Base-by-base conservation (phyloP, 306 rosid species). In the Ceratonia siliqua region DNA sequence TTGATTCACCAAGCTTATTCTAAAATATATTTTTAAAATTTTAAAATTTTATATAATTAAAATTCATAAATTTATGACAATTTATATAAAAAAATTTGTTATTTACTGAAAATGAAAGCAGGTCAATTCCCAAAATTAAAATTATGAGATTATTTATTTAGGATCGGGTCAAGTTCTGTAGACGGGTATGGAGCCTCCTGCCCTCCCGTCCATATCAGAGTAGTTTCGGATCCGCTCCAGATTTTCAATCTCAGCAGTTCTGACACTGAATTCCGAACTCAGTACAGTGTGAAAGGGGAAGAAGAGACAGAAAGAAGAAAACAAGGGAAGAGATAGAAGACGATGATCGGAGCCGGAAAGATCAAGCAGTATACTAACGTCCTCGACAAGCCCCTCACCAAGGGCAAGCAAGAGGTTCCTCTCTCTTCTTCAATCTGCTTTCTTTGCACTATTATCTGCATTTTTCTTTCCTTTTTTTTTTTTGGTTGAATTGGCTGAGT, bases 341-440 rank as follows among this genome's bases (percentile, higher is more conserved):
- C 20, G 70, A 94, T 92, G 99, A 94, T 94, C 80, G 97, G 99
- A 43, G 94, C 78, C 10, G 97, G 96, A 46, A 94, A 94, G 90
- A 79, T 89, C 74, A 94, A 94, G 87, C 99, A 91, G 77, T 94
- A 92, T 79, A 54, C 87, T n/a, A 94, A 94, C 70, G 97, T 94
- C 74, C 96, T 94, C 62, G 99, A 94, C 65, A 90, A 83, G 73
- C 99, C 99, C 67, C 88, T 94, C 83, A 81, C 80, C 81, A 89
- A 85, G 85, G 89, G 89, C 68, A 89, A 87, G 79, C 91, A 87
- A 67, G 94, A 89, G 89, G 91, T 87, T 22, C 39, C 52, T 11
- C 48, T 22, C 27, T 30, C 20, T 21, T 20, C 50, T 35, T 67
- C 46, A 28, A 28, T 2, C 32, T 54, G 17, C 11, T 64, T 46